Evolutionary conservation across 345 rosid genomes (phyloP), one percentile per base, ranked within the genome.

Genomic region (Populus deltoides): DNA sequence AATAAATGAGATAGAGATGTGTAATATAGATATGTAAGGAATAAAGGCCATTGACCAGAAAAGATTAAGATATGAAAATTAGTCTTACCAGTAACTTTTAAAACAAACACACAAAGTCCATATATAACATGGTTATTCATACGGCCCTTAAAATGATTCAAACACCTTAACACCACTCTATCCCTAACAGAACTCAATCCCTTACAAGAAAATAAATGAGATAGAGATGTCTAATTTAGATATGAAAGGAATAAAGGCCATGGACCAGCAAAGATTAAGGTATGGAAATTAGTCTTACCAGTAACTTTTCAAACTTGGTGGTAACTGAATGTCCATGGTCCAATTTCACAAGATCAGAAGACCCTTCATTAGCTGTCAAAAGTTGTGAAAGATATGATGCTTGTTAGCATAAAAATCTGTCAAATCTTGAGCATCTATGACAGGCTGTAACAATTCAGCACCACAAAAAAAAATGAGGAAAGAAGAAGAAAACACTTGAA

Each of bases 81-180:
- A 47, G 33, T 62, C 96, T 84, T 88, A 94, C 98, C 97, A 93
- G 77, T 84, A 93, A 79, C 86, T 97, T 88, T 75, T 84, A 86
- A 83, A 94, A 89, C 86, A 45, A 13, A 11, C 51, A 45, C 16
- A 27, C 22, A 62, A 63, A 16, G 6, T 10, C 16, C 24, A 12
- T 20, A 39, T 39, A 17, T 36, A 29, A n/a, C 38, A 49, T 61
- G 53, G 24, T 73, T 24, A 39, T n/a, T 59, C 38, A 57, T 73
- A n/a, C 15, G 22, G 6, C 25, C 36, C 47, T 35, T 33, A 35
- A 8, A 39, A 53, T 51, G 29, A 17, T 53, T 29, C 6, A 72
- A 72, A 10, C 35, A 31, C 66, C 17, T 2, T 63, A 47, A 51
- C 20, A 41, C 18, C 31, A 35, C 9, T 27, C 66, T 36, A 9